A percentile compares a stretch with the other conserved stretches of the same genome.
These are phyloP conservation scores for Pilasporangium apinafurcum DNA, from an alignment of 352 stramenopile species.

Conservation along the genomic window DNA sequence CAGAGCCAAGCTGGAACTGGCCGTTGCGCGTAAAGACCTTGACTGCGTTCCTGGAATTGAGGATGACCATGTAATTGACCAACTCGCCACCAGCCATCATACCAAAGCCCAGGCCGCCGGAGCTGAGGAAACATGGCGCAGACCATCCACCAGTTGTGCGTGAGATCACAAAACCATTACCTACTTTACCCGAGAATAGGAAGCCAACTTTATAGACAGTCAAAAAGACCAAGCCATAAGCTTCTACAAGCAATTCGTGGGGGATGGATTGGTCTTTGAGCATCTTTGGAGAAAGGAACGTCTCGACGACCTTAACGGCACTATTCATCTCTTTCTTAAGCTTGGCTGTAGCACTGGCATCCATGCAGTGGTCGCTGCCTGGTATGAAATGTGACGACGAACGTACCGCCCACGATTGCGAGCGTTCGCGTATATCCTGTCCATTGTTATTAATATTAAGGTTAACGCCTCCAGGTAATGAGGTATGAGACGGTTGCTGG, in stretches of 20 bases:
- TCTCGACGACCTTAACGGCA: constrained; percentile 58
- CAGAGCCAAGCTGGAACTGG: constrained; percentile 69
- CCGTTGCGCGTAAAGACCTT: constrained; percentile 78
- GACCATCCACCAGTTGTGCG: constrained; percentile 69
- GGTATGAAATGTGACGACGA: constrained; percentile 18
- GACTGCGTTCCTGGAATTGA: constrained; percentile 64
- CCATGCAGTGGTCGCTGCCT: constrained; percentile 36
- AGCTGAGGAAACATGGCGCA: constrained; percentile 63
- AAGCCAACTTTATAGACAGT: constrained; percentile 82
- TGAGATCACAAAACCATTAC: constrained; percentile 73
- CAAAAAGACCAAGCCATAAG: constrained; percentile 69
- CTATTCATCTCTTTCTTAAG: constrained; percentile 60
- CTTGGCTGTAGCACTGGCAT: constrained; percentile 42
- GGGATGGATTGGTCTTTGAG: constrained; percentile 83
- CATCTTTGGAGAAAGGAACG: constrained; percentile 64
- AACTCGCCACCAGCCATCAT: constrained; percentile 82
- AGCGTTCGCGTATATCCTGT: constrained; percentile 53
- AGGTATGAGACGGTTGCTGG: too few relatives aligned
- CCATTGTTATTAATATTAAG: too few relatives aligned
- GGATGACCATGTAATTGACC: constrained; percentile 80
- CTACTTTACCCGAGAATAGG: constrained; percentile 71
- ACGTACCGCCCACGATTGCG: constrained; percentile 43
- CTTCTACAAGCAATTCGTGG: constrained; percentile 62
- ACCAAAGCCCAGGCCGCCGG: constrained; percentile 64
- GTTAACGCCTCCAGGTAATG: too few relatives aligned